Conservation (phyloP, 371 early-diverging fungal species). For the Lichtheimia ornata region DNA sequence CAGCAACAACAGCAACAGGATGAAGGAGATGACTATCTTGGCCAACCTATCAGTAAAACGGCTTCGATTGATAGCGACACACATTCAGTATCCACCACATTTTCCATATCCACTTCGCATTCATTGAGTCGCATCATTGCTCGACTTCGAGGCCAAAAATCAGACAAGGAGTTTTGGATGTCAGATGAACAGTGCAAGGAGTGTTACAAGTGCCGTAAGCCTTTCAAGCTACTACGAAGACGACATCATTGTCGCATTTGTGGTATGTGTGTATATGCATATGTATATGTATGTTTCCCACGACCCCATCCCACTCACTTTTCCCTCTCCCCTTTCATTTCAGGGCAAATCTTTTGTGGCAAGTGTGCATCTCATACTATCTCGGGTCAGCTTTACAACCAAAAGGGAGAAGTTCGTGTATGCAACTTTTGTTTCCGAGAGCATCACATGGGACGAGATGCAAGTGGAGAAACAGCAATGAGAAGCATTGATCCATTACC, state of each 20-base stretch:
- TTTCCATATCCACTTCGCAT: constrained; percentile 58
- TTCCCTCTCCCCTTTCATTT: background rate
- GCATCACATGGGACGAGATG: constrained; percentile 18
- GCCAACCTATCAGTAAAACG: constrained; percentile 34
- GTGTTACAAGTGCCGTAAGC: constrained; percentile 81
- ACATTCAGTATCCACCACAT: constrained; percentile 55
- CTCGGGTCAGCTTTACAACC: constrained; percentile 69
- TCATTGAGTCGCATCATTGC: constrained; percentile 60
- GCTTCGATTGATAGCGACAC: constrained; percentile 54
- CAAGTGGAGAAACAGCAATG: background rate
- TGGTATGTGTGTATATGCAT: constrained; percentile 45
- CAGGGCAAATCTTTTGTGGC: constrained; percentile 81
- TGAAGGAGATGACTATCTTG: constrained; percentile 4
- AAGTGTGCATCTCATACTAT: constrained; percentile 80
- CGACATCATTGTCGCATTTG: constrained; percentile 90
- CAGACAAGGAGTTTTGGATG: constrained; percentile 83
- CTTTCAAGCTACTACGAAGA: constrained; percentile 73
- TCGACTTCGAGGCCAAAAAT: constrained; percentile 62
- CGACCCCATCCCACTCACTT: background rate
- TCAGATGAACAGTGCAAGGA: constrained; percentile 80
- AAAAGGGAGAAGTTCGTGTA: constrained; percentile 74
- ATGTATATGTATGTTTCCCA: background rate
- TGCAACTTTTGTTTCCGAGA: constrained; percentile 78
- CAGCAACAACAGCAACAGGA: no score
- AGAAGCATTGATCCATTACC: constrained; percentile 4